Evolutionary conservation across 345 rosid genomes (phyloP).

Genomic region (Salix purpurea): DNA sequence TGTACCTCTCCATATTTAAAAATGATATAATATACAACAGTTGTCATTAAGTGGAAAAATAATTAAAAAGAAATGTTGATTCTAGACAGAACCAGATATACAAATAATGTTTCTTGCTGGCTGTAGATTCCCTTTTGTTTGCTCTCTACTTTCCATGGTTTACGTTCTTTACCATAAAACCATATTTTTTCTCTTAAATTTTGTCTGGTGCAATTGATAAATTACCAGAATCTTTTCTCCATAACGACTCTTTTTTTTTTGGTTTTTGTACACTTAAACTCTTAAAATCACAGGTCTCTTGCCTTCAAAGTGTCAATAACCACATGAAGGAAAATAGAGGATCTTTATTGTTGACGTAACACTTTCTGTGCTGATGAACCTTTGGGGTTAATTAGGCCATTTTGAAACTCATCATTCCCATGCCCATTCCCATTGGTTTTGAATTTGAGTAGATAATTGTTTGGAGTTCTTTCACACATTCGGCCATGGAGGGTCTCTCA

Average conservation of each 20-base stretch:
- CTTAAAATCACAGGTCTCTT: background rate
- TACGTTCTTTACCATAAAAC: conserved; percentile 4
- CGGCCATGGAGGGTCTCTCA: conserved; percentile 82
- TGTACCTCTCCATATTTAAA: background rate
- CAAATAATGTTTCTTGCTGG: conserved; percentile 6
- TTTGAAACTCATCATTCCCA: conserved; percentile 48
- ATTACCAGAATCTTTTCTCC: conserved; percentile 1
- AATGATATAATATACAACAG: background rate
- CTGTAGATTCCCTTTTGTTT: background rate
- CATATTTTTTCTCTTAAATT: background rate
- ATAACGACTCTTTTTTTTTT: background rate
- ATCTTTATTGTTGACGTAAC: conserved; percentile 12
- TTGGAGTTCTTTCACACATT: conserved; percentile 81
- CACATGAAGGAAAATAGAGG: conserved; percentile 5
- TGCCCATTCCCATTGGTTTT: conserved; percentile 55
- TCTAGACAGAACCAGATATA: conserved; percentile 16
- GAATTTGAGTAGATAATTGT: conserved; percentile 62
- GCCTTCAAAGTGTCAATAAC: conserved; percentile 5
- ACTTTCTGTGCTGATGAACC: conserved; percentile 13
- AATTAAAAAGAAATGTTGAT: background rate
- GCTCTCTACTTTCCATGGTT: background rate
- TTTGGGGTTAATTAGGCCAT: conserved; percentile 35
- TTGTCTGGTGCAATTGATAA: background rate
- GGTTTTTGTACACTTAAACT: background rate
- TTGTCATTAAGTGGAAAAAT: background rate